Evolutionary conservation across 225 moss, liverwort and hornwort genomes (phyloP).

Genomic region (Polytrichum commune): DNA sequence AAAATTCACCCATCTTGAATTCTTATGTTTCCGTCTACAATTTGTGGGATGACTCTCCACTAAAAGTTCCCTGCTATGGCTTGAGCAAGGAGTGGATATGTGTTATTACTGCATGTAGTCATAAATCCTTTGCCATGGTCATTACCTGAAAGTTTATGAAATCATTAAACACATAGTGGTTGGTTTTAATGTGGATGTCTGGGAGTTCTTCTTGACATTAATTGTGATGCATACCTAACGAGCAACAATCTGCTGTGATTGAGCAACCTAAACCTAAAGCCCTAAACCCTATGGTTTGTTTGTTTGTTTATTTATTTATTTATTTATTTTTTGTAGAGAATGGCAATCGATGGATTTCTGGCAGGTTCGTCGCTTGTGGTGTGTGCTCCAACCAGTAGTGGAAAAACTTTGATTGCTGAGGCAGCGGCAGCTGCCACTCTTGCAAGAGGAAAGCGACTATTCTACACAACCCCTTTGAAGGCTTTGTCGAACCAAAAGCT

Average conservation of each 20-base stretch:
- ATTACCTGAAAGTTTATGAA: too few species aligned
- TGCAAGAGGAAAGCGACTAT: conserved; percentile 60
- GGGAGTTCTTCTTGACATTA: neutral
- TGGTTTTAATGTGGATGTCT: too few species aligned
- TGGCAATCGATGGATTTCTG: conserved; percentile 78
- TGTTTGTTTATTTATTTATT: too few species aligned
- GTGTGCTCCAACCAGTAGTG: conserved; percentile 91
- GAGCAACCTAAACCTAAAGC: neutral
- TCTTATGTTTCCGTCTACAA: too few species aligned
- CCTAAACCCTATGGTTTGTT: too few species aligned
- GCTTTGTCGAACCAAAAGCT: conserved; percentile 64
- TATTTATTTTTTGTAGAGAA: conserved; percentile 35
- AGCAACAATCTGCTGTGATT: neutral
- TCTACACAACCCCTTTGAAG: conserved; percentile 88
- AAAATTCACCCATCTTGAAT: too few species aligned
- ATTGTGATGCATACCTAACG: neutral
- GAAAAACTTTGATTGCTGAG: conserved; percentile 88
- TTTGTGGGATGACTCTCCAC: too few species aligned
- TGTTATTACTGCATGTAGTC: too few species aligned
- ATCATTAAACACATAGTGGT: too few species aligned
- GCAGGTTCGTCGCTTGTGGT: conserved; percentile 84
- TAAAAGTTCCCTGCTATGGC: too few species aligned
- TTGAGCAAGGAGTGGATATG: too few species aligned
- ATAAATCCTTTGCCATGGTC: too few species aligned
- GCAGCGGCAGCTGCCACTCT: conserved; percentile 74